Conservation (phyloP, 352 stramenopile genomes). For the Phytophthora brassicae region DNA sequence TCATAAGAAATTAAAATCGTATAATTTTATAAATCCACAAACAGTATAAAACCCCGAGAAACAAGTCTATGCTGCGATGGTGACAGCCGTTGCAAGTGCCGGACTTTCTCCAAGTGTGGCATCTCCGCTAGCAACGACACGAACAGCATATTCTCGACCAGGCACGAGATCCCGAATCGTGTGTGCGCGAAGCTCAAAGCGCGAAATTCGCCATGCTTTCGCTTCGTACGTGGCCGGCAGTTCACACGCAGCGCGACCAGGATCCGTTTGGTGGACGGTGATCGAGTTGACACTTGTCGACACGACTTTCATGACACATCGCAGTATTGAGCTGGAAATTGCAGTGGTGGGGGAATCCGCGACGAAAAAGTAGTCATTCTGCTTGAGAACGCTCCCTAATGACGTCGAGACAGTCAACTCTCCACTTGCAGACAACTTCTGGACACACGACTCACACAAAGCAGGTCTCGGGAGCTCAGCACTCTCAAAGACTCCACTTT, state of each 20-base stretch:
- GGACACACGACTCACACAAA: constrained; percentile 60
- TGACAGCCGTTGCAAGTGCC: constrained; percentile 24
- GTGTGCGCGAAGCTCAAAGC: constrained; percentile 64
- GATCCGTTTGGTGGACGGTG: constrained; percentile 30
- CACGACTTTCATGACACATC: constrained; percentile 54
- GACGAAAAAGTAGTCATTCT: constrained; percentile 60
- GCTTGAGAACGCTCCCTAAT: constrained; percentile 20
- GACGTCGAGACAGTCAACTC: constrained; percentile 47
- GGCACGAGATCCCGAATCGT: constrained; percentile 61
- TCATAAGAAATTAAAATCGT: too few relatives aligned
- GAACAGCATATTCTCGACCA: constrained; percentile 69
- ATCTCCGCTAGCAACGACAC: constrained; percentile 44
- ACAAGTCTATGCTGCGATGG: constrained; percentile 19
- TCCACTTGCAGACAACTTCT: constrained; percentile 41
- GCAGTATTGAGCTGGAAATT: constrained; percentile 13
- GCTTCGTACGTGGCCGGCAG: constrained; percentile 48
- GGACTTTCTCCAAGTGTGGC: constrained; percentile 41
- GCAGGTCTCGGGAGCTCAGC: constrained; percentile 25
- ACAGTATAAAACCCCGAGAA: too few relatives aligned
- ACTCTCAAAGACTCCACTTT: constrained; percentile 32
- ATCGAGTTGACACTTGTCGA: constrained; percentile 18
- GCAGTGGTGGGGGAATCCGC: constrained; percentile 42
- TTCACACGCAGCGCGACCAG: constrained; percentile 36
- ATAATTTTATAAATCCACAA: too few relatives aligned
- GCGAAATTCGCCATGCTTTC: constrained; percentile 59